phyloP scores from a whole-genome alignment of 1,284 basidiomycete genomes.

The Ustilago nuda region DNA sequence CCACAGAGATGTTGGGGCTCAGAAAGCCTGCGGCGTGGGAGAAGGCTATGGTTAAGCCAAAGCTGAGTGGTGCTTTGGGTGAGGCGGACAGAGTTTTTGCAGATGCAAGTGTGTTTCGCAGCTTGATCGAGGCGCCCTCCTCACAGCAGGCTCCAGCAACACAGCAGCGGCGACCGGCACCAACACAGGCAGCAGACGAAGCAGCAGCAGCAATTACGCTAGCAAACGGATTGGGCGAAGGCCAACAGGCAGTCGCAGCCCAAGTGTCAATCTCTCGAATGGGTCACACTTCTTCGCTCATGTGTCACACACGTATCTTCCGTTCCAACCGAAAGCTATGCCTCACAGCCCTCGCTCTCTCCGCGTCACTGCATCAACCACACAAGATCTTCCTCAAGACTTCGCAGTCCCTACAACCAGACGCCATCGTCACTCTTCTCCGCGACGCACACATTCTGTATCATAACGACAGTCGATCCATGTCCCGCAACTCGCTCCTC shows the following conservation, averaged over 20 bases:
- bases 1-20: conserved; percentile 53
- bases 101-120: conserved; percentile 34
- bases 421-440: conserved; percentile 52
- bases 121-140: conserved; percentile 7
- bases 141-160: conserved; percentile 2
- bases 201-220: conserved; percentile 1
- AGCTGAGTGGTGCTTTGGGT: conserved; percentile 44
- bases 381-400: conserved; percentile 61
- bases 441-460: conserved; percentile 61
- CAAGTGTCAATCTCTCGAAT: conserved; percentile 28
- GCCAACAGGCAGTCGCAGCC: conserved; percentile 26
- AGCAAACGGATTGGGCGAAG: conserved; percentile 17
- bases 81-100: conserved; percentile 43
- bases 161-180: conserved; percentile 3
- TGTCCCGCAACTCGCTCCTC: conserved; percentile 49
- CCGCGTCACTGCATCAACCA: conserved; percentile 32
- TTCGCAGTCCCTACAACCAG: conserved; percentile 49
- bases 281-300: conserved; percentile 24
- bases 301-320: conserved; percentile 59
- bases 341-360: conserved; percentile 54
- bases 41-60: conserved; percentile 26
- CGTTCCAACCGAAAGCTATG: conserved; percentile 59
- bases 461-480: conserved; percentile 42
- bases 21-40: conserved; percentile 58
- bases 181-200: neutral